These are phyloP conservation scores for Colletotrichum nymphaeae DNA, from an alignment of 2,329 filamentous ascomycete genomes.

Conservation along the genomic window DNA sequence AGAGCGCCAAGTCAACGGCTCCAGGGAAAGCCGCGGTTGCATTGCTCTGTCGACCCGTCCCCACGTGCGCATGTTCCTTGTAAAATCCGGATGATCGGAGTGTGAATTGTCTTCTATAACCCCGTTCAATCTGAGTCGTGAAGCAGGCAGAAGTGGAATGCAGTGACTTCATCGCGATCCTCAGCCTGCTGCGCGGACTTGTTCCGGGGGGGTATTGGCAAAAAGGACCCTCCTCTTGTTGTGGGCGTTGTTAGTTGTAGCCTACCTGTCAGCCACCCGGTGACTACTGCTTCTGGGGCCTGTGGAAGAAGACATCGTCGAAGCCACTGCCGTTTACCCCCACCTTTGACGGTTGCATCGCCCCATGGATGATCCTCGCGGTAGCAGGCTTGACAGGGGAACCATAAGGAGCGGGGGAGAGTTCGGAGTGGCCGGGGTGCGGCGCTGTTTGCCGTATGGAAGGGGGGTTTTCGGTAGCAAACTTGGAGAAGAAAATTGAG, in stretches of 20 bases:
- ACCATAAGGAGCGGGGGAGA: constrained; percentile 15
- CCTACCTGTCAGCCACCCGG: not conserved
- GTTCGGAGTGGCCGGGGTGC: constrained; percentile 30
- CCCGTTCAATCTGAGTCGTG: constrained; percentile 20
- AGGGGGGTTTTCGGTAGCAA: constrained; percentile 2
- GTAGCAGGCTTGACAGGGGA: constrained; percentile 18
- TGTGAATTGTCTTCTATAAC: not conserved
- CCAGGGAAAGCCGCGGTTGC: constrained; percentile 19
- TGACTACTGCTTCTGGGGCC: not conserved
- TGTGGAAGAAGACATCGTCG: constrained; percentile 20
- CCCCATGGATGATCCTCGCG: constrained; percentile 31
- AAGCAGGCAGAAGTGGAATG: not conserved
- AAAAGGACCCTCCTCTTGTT: not conserved
- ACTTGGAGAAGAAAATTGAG: constrained; percentile 26
- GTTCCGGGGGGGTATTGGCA: constrained; percentile 1
- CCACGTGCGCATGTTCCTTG: constrained; percentile 15
- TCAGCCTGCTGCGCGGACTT: not conserved
- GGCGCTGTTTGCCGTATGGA: constrained; percentile 16
- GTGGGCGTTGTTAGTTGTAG: not conserved
- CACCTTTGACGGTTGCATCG: constrained; percentile 13
- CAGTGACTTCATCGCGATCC: not conserved
- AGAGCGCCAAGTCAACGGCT: constrained; percentile 3
- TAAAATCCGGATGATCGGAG: constrained; percentile 23
- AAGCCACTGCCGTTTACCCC: constrained; percentile 20
- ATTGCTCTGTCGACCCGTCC: constrained; percentile 1